Conservation (phyloP, 2,329 filamentous ascomycete species). For the Purpureocillium lavendulum region DNA sequence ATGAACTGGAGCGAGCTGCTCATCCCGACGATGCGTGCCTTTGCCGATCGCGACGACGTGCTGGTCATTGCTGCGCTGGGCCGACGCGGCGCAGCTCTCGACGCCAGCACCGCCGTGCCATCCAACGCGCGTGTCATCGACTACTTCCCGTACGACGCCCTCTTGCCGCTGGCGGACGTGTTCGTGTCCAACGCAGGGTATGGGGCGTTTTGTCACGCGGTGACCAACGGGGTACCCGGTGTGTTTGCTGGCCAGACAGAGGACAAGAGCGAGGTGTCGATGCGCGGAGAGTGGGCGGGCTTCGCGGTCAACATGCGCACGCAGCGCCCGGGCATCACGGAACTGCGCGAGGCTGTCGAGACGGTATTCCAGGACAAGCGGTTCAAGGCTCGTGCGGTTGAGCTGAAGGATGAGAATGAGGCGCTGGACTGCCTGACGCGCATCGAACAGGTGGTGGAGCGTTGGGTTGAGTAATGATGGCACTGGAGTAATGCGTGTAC, state of each 20-base stretch:
- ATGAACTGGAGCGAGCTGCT: constrained; percentile 31
- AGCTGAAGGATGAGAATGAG: constrained; percentile 24
- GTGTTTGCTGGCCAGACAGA: constrained; percentile 33
- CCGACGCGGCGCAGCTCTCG: constrained; percentile 12
- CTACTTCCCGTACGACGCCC: constrained; percentile 38
- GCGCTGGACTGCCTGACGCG: constrained; percentile 9
- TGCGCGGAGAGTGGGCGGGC: constrained; percentile 32
- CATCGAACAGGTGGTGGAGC: background rate
- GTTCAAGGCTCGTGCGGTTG: constrained; percentile 21
- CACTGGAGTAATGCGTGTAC: no score
- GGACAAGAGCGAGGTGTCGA: constrained; percentile 32
- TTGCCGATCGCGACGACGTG: constrained; percentile 30
- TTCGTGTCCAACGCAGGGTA: constrained; percentile 42
- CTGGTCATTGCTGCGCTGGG: constrained; percentile 24
- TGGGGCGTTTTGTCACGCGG: constrained; percentile 34
- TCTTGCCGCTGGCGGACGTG: constrained; percentile 33
- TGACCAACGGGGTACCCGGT: constrained; percentile 37
- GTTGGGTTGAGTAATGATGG: background rate
- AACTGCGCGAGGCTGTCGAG: constrained; percentile 21
- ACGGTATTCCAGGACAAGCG: constrained; percentile 17
- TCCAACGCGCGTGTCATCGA: constrained; percentile 34
- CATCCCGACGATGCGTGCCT: constrained; percentile 32
- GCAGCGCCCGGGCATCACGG: constrained; percentile 17
- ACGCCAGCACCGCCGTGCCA: constrained; percentile 20
- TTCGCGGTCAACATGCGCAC: constrained; percentile 35